These are phyloP conservation scores for Amanita pseudoporphyria DNA, from an alignment of 768 basidiomycete genomes.

Conservation along the genomic window DNA sequence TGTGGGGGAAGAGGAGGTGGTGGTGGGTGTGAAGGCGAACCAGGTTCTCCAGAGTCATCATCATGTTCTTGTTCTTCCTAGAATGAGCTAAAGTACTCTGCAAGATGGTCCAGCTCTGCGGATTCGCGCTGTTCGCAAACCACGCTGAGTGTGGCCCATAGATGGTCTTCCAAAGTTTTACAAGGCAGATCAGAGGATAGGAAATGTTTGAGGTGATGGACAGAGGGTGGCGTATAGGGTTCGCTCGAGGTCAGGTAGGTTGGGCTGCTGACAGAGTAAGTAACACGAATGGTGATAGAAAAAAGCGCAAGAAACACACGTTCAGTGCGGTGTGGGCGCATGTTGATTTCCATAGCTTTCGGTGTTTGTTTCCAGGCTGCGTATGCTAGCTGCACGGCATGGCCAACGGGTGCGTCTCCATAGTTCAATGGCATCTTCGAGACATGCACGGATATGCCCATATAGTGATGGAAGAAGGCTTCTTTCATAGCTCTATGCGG, in stretches of 20 bases:
- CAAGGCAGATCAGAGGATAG: conserved; percentile 65
- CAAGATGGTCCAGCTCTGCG: conserved; percentile 53
- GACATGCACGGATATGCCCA: conserved; percentile 75
- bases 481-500: conserved; percentile 66
- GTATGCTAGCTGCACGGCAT: conserved; percentile 86
- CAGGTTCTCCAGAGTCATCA: not conserved
- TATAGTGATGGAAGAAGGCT: conserved; percentile 69
- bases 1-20: not conserved
- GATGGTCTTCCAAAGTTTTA: conserved; percentile 88
- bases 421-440: conserved; percentile 77
- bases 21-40: too few relatives aligned
- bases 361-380: conserved; percentile 75
- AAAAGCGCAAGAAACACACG: too few relatives aligned
- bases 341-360: conserved; percentile 84
- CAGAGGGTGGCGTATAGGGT: conserved; percentile 80
- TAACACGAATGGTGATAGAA: too few relatives aligned
- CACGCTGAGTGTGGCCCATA: too few relatives aligned
- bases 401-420: conserved; percentile 81
- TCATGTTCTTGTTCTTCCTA: conserved; percentile 51
- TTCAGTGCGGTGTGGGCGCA: conserved; percentile 75
- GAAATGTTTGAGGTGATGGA: conserved; percentile 58
- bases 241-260: conserved; percentile 65
- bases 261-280: conserved; percentile 27
- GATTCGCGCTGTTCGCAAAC: conserved; percentile 81
- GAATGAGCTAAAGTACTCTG: conserved; percentile 45